Evolutionary conservation across 495 filamentous ascomycete genomes (phyloP), one percentile per base, ranked within the genome.

Genomic region (Geopyxis carbonaria): DNA sequence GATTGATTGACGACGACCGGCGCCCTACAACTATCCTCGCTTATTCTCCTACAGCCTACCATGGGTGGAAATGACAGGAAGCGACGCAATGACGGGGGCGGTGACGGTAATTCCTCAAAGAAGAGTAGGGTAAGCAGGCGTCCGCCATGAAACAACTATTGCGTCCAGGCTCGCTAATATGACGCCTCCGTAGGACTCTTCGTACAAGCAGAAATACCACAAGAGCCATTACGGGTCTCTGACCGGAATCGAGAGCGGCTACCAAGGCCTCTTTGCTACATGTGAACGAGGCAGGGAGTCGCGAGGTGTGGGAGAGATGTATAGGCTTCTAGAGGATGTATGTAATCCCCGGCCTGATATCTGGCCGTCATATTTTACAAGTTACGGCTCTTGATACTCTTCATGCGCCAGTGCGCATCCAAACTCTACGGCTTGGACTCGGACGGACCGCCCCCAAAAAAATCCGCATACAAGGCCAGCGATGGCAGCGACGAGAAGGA

Each of bases 201-300:
- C 27, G 5, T 30, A 15, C 27, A 50, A 22, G 24, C 45, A 38
- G 21, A 34, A 27, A 25, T 51, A 40, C 20, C 43, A 49, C 44
- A 53, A 48, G 27, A 22, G 21, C 30, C 44, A 44, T 34, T 52
- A 50, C 35, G 45, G 50, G 30, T 45, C 46, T 1, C 35, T 51
- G 29, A 40, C 47, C 4, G 47, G 43, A 11, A 70, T 84, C 42
- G 73, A 81, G 45, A 63, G 73, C 18, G 89, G 89, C 11, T 82
- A 89, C 56, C 64, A 67, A 31, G 89, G 89, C 8, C 78, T 95
- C 21, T 94, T 87, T 69, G 72, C 78, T 19, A 93, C 91, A 1
- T 94, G 85, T 53, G 76, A 84, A 22, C 74, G 75, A 57, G 73
- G 72, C 36, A 77, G 69, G 58, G 87, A 97, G 61, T 62, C 60